phyloP scores from a whole-genome alignment of 352 stramenopile species.

The Pythium monospermum region DNA sequence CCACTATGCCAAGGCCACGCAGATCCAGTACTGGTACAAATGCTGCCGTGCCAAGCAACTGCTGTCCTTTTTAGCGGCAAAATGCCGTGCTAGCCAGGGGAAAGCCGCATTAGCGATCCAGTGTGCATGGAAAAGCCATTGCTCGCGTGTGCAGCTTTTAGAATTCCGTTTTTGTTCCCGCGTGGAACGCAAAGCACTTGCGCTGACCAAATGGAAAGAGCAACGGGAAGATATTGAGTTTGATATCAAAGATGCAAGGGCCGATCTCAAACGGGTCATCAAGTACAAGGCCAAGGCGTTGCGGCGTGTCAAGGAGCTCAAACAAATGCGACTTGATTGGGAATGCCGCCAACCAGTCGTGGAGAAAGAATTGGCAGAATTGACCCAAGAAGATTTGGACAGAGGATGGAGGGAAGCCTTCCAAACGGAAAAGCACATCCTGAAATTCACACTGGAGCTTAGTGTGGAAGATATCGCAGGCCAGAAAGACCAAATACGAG shows the following conservation, averaged over 20 bases:
- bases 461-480: slow-evolving; percentile 72
- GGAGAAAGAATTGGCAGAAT: slow-evolving; percentile 54
- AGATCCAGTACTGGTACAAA: slow-evolving; percentile 57
- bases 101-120: slow-evolving; percentile 62
- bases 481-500: slow-evolving; percentile 48
- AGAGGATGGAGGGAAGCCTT: slow-evolving; percentile 78
- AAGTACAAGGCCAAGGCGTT: slow-evolving; percentile 74
- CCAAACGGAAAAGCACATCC: slow-evolving; percentile 65
- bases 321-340: slow-evolving; percentile 77
- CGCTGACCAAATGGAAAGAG: slow-evolving; percentile 49
- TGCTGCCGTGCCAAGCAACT: slow-evolving; percentile 46
- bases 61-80: slow-evolving; percentile 35
- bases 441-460: slow-evolving; percentile 66
- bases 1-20: slow-evolving; percentile 29
- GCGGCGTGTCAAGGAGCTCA: slow-evolving; percentile 67
- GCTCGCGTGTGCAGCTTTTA: slow-evolving; percentile 46
- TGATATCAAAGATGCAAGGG: slow-evolving; percentile 54
- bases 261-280: slow-evolving; percentile 60
- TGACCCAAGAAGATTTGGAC: slow-evolving; percentile 69
- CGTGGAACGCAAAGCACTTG: slow-evolving; percentile 54
- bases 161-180: slow-evolving; percentile 63
- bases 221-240: slow-evolving; percentile 67
- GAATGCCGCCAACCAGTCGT: slow-evolving; percentile 66
- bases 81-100: slow-evolving; percentile 36
- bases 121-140: slow-evolving; percentile 64